Evolutionary conservation across 208 protist genomes (phyloP), one percentile per base, ranked within the genome.

Genomic region (Novymonas esmeraldas): DNA sequence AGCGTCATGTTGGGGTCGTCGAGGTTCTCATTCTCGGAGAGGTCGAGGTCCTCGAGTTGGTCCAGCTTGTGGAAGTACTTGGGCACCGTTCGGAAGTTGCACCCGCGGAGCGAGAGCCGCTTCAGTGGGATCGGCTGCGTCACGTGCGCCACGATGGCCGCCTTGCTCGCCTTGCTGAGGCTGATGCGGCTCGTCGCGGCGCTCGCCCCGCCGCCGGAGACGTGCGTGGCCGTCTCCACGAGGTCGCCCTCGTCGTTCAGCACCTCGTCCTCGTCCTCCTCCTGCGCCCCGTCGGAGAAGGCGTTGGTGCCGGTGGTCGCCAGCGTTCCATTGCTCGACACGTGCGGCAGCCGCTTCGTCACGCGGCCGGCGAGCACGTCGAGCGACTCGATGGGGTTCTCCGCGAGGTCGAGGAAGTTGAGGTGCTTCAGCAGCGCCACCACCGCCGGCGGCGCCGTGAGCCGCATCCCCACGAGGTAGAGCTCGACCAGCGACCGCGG

Each of bases 41-140:
- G 70, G 64, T 96, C 91, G 46, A 96, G 78, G 16, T 94, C 81
- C 46, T 93, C 86, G 18, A 96, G 64, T 6, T 82, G 72, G 20
- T 72, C 85, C 29, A 96, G 63, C 60, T 92, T 92, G 75, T 94
- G 91, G 63, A 96, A 94, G 75, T 94, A 96, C 67, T 94, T 92
- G 24, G 91, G 91, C 29, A 94, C 78, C 48, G 80, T 90, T 18
- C 77, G 81, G 28, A 96, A 77, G 55, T 75, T 77, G 70, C 88
- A 96, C 1, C 51, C 70, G 9, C 86, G 85, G 39, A 94, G 72
- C 22, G 74, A 91, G n/a, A 94, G 75, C 60, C 70, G 77, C 48
- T 81, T 84, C 50, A 95, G 71, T 16, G 81, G 87, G 22, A 94
- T 81, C 13, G 85, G 87, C 49, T 89, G 79, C 31, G 77, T 58